phyloP scores from a whole-genome alignment of 495 filamentous ascomycete genomes.

The Astrothelium subdiscretum region DNA sequence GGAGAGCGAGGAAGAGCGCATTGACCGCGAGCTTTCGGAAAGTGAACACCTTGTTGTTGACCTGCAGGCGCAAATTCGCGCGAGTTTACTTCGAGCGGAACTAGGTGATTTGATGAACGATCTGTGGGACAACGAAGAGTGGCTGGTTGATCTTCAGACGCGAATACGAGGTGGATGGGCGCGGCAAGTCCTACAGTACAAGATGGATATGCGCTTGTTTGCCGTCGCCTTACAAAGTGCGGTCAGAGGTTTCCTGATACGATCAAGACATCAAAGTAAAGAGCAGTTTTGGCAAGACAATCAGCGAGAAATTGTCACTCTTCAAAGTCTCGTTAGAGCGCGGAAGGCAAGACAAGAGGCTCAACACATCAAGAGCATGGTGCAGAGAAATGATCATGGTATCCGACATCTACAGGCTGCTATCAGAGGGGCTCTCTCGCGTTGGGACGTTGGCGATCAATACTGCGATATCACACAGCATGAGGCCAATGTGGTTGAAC shows the following conservation, averaged over 20 bases:
- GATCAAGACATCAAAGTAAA: conserved; percentile 48
- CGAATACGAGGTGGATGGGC: conserved; percentile 69
- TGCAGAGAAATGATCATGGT: conserved; percentile 46
- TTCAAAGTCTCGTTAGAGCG: conserved; percentile 80
- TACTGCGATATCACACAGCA: conserved; percentile 27
- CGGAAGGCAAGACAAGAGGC: conserved; percentile 60
- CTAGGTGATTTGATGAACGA: conserved; percentile 76
- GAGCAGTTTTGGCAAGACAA: conserved; percentile 58
- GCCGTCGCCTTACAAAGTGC: conserved; percentile 66
- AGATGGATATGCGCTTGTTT: conserved; percentile 66
- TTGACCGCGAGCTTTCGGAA: conserved; percentile 71
- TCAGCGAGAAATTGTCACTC: conserved; percentile 55
- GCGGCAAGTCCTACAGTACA: conserved; percentile 65
- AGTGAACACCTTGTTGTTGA: conserved; percentile 60
- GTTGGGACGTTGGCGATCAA: conserved; percentile 26
- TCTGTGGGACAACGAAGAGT: conserved; percentile 80
- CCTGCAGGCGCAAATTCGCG: conserved; percentile 78
- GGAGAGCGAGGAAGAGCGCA: conserved; percentile 73
- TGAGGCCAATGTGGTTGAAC: conserved; percentile 42
- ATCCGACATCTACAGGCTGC: conserved; percentile 45
- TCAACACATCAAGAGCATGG: conserved; percentile 48
- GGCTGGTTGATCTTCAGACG: conserved; percentile 70
- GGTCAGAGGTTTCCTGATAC: conserved; percentile 65
- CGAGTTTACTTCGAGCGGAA: conserved; percentile 62
- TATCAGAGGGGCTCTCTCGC: conserved; percentile 27